Conservation (phyloP, 345 rosid genomes). For the Pistacia integerrima region DNA sequence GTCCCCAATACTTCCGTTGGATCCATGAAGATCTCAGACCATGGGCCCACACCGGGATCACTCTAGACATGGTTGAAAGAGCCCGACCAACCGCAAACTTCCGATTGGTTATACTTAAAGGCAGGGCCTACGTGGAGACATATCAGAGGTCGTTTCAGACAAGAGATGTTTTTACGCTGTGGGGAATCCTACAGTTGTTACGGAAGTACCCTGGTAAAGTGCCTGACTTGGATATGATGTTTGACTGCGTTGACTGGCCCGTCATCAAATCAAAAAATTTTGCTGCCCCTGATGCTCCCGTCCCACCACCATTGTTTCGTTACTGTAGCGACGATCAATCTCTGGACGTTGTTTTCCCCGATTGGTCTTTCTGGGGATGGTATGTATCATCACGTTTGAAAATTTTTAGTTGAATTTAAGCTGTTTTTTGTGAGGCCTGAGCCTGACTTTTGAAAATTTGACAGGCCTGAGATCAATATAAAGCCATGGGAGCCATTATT, state of each 20-base stretch:
- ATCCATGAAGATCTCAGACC: constrained; percentile 90
- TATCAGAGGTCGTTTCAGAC: constrained; percentile 56
- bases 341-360: constrained; percentile 73
- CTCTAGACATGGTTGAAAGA: constrained; percentile 59
- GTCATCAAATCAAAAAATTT: constrained; percentile 30
- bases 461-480: constrained; percentile 77
- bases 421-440: background rate
- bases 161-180: constrained; percentile 73
- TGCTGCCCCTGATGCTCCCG: constrained; percentile 39
- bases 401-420: background rate
- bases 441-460: background rate
- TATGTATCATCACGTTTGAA: constrained; percentile 17
- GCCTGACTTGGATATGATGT: constrained; percentile 87
- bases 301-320: constrained; percentile 74
- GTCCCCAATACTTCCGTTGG: constrained; percentile 94
- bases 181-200: constrained; percentile 87
- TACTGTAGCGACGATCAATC: constrained; percentile 64
- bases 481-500: constrained; percentile 68
- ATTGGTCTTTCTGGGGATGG: constrained; percentile 99
- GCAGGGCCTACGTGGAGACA: constrained; percentile 60
- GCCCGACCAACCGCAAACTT: constrained; percentile 62
- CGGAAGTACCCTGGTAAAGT: constrained; percentile 73
- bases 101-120: constrained; percentile 54
- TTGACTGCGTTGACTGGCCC: constrained; percentile 86
- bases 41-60: constrained; percentile 74